Base-by-base conservation (phyloP, 352 stramenopile genomes). In the Phytopythium sindhum region DNA sequence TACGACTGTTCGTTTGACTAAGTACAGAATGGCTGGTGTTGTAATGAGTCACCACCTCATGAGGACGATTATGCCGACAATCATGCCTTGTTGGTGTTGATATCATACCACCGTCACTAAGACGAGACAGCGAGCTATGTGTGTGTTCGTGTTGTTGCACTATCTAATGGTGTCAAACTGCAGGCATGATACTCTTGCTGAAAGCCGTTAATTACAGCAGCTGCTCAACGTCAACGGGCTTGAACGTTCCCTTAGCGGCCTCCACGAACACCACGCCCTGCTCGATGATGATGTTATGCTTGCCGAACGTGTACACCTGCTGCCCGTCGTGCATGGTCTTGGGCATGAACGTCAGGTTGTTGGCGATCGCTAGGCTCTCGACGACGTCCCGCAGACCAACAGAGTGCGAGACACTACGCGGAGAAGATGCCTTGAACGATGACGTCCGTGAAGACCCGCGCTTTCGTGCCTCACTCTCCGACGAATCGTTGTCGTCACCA, bases 381-480 rank as follows among this genome's bases (percentile, higher is more conserved):
- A 97, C 75, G 24, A 95, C 79, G 37, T 97, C 90, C 59, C 89
- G 89, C 50, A 97, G 61, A 4, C 78, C 81, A 23, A 97, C 77
- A 5, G 52, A 75, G 65, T 81, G 77, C 12, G 77, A 83, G 47
- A 67, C 57, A 4, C 61, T 74, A 14, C 64, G 63, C 2, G 73
- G 55, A 24, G 73, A 60, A 0, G 77, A 67, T 23, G 31, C 52
- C 55, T 72, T 78, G 12, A 29, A 44, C 26, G 63, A 42, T 24
- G 63, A 54, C 24, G 60, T 31, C 23, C 74, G 66, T 28, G 69
- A 60, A n/a, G 37, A 23, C 4, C 44, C 23, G 10, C 17, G 37
- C 19, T 64, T 35, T 2, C 52, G 41, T 19, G 19, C 21, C 45
- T 26, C 48, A 17, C 11, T 28, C 9, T 11, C 54, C 2, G 58